phyloP scores from a whole-genome alignment of 495 filamentous ascomycete genomes.

The Penicillium salamii region DNA sequence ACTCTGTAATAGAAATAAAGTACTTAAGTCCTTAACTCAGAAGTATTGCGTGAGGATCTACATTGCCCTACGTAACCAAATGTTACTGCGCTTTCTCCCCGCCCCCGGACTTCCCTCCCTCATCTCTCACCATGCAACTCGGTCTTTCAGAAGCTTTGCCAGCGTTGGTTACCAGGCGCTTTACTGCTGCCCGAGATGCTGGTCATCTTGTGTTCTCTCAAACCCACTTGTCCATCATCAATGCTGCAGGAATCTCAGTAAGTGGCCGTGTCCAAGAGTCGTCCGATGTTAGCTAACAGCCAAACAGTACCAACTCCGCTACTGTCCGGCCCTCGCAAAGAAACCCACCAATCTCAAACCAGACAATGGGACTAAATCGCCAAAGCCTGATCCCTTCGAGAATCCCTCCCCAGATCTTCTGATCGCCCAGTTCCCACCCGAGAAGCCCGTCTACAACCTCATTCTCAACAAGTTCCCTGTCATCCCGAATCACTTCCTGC shows the following conservation, averaged over 20 bases:
- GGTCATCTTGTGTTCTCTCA: slow-evolving; percentile 58
- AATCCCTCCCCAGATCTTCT: slow-evolving; percentile 62
- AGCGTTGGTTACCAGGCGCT: slow-evolving; percentile 52
- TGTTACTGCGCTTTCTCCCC: slow-evolving; percentile 8
- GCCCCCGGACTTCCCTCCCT: background rate
- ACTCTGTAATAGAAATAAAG: too few relatives aligned
- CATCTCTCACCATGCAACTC: slow-evolving; percentile 32
- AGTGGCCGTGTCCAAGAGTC: slow-evolving; percentile 13
- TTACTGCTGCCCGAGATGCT: slow-evolving; percentile 48
- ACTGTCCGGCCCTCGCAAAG: slow-evolving; percentile 70
- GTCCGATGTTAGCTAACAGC: too few relatives aligned
- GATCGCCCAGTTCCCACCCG: slow-evolving; percentile 52
- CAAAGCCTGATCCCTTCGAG: slow-evolving; percentile 70
- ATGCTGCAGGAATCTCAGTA: slow-evolving; percentile 54
- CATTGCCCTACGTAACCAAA: too few relatives aligned
- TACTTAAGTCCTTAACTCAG: too few relatives aligned
- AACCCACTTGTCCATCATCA: slow-evolving; percentile 55
- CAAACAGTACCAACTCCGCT: slow-evolving; percentile 71
- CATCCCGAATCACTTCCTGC: slow-evolving; percentile 75
- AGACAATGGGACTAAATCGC: slow-evolving; percentile 25
- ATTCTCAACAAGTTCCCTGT: slow-evolving; percentile 83
- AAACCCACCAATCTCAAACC: slow-evolving; percentile 58
- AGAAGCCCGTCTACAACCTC: slow-evolving; percentile 57
- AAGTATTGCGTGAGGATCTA: too few relatives aligned
- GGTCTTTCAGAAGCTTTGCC: slow-evolving; percentile 46